Evolutionary conservation across 129 eudicot species (phyloP), one percentile per base, ranked within the genome.

Genomic region (Chrysanthemum makinoi): DNA sequence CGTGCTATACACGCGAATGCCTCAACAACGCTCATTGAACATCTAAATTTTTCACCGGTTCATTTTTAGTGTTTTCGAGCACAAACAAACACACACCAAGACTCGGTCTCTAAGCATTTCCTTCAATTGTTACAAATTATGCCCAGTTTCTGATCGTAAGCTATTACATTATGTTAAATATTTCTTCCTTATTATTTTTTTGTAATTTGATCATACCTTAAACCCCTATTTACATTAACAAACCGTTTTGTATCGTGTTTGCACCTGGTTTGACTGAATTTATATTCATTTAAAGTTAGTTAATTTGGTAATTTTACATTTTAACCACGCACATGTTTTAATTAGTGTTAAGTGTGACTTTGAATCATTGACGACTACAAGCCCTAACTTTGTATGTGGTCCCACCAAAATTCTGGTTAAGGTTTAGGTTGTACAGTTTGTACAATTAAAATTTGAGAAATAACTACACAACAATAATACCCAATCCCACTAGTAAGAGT

Each of bases 91-190:
- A 28, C 5, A 3, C 33, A 28, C 33, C 33, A 4, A 28, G 33
- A 28, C 5, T 28, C 33, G 33, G 33, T 28, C 33, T 28, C 33
- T 28, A 65, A 9, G 30, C 16, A 49, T 19, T 26, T 1, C 10
- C 39, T 57, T 13, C 30, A 5, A 26, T 75, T 68, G 44, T 22
- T 48, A 51, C 75, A 39, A 5, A 50, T 22, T n/a, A 0, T 30
- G 13, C 54, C 57, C 10, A 30, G 9, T n/a, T 52, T 50, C 22
- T 16, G 59, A 69, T 13, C 22, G 76, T 77, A 62, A 52, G 81
- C 70, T 35, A 39, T 50, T 70, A 62, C 81, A 77, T 77, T 77
- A 39, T 62, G 13, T 7, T 70, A 8, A 69, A 51, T 35, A 35
- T 77, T 62, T 39, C 50, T 15, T 62, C 50, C 3, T 19, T 51